Conservation (phyloP, 495 filamentous ascomycete genomes). For the Penicillium goetzii region DNA sequence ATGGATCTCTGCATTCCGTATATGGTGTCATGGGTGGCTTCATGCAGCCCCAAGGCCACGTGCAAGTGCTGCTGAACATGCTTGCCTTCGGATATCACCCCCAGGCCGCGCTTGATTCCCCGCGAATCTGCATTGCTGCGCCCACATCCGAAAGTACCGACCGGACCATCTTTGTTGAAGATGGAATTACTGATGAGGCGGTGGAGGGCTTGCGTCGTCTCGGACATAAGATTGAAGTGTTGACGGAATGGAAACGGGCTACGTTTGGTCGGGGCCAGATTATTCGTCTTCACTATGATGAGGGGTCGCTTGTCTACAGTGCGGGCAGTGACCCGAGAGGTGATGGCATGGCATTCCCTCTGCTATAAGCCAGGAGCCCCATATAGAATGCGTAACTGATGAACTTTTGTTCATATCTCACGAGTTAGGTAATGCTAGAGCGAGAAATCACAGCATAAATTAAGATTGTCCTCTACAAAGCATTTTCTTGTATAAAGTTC, state of each 20-base stretch:
- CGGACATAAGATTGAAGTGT: constrained; percentile 75
- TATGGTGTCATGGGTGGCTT: constrained; percentile 98
- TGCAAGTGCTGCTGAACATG: constrained; percentile 93
- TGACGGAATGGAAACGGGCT: constrained; percentile 66
- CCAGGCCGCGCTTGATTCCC: constrained; percentile 89
- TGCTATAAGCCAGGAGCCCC: constrained; percentile 20
- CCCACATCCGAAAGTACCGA: constrained; percentile 55
- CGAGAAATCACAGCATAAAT: not conserved
- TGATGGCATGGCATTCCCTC: constrained; percentile 80
- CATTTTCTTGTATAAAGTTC: too few relatives aligned
- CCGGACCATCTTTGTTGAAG: constrained; percentile 76
- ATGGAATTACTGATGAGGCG: constrained; percentile 73
- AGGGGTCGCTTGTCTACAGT: constrained; percentile 72
- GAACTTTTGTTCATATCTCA: not conserved
- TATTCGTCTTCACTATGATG: constrained; percentile 74
- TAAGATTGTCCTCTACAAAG: not conserved
- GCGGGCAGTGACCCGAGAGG: constrained; percentile 88
- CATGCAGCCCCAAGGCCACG: constrained; percentile 98
- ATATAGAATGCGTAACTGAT: not conserved
- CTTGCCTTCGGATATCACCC: constrained; percentile 80
- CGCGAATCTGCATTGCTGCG: constrained; percentile 81
- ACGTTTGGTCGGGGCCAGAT: constrained; percentile 92
- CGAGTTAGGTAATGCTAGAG: not conserved
- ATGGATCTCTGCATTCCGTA: constrained; percentile 75
- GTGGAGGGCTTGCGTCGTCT: constrained; percentile 65